A percentile compares a stretch with the other conserved stretches of the same genome.
phyloP scores from a whole-genome alignment of 2,329 filamentous ascomycete genomes.

The Penicillium sp. region DNA sequence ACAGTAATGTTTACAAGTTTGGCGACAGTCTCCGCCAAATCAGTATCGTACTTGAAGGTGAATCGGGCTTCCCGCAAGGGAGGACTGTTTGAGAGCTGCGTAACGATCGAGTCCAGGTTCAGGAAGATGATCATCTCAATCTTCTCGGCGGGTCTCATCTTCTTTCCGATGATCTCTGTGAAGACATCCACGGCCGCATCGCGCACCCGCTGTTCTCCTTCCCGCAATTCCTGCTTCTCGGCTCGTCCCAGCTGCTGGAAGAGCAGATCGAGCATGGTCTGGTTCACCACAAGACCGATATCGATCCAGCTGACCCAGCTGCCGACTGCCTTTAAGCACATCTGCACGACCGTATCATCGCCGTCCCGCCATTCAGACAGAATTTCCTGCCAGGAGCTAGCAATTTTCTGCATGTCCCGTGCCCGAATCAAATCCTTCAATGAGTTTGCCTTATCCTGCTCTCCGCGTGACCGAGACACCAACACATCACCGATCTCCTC shows the following conservation, averaged over 20 bases:
- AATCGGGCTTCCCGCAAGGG: slow-evolving; percentile 72
- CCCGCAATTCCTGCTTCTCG: slow-evolving; percentile 54
- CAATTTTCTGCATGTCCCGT: slow-evolving; percentile 83
- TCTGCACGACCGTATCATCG: slow-evolving; percentile 70
- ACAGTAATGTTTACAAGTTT: slow-evolving; percentile 91
- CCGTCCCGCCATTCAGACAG: slow-evolving; percentile 69
- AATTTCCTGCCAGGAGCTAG: slow-evolving; percentile 86
- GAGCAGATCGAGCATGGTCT: slow-evolving; percentile 76
- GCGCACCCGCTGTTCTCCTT: slow-evolving; percentile 76
- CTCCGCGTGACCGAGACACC: slow-evolving; percentile 68
- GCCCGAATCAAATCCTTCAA: slow-evolving; percentile 86
- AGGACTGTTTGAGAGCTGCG: slow-evolving; percentile 78
- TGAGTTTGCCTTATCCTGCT: slow-evolving; percentile 79
- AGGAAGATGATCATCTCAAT: slow-evolving; percentile 89
- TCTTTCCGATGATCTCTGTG: slow-evolving; percentile 94
- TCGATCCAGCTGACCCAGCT: slow-evolving; percentile 99
- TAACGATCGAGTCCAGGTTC: slow-evolving; percentile 78
- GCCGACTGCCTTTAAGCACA: slow-evolving; percentile 85
- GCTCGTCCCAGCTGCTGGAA: slow-evolving; percentile 81
- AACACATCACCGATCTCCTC: slow-evolving; percentile 96
- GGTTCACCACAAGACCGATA: slow-evolving; percentile 86
- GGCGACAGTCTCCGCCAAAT: slow-evolving; percentile 89
- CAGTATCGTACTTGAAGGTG: slow-evolving; percentile 86
- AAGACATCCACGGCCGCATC: slow-evolving; percentile 92
- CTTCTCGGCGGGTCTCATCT: slow-evolving; percentile 93